Evolutionary conservation across 2,329 filamentous ascomycete genomes (phyloP).

Genomic region (Xylariaceae sp.): DNA sequence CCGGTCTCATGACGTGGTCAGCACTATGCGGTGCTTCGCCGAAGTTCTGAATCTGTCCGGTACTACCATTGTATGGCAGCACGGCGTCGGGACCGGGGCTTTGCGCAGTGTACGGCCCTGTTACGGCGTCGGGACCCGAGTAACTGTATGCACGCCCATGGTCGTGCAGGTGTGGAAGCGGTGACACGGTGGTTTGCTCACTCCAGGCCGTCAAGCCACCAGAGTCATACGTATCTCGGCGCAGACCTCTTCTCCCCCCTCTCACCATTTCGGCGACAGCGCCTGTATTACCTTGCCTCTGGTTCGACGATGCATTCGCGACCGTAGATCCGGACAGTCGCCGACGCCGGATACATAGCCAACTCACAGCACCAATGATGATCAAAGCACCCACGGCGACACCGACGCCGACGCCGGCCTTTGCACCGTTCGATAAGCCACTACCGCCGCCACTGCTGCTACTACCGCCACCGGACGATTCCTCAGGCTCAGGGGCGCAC

Average conservation of each 20-base stretch:
- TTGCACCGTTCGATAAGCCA: slow-evolving; percentile 41
- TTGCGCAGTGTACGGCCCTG: slow-evolving; percentile 43
- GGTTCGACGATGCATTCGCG: slow-evolving; percentile 7
- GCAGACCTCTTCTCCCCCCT: not conserved
- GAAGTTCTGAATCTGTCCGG: slow-evolving; percentile 26
- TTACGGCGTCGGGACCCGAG: slow-evolving; percentile 39
- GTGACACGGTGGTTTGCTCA: slow-evolving; percentile 21
- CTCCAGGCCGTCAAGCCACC: slow-evolving; percentile 20
- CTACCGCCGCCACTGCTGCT: not conserved
- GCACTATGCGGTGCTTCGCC: slow-evolving; percentile 15
- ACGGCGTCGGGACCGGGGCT: slow-evolving; percentile 16
- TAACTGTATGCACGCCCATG: slow-evolving; percentile 36
- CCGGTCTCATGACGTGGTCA: slow-evolving; percentile 16
- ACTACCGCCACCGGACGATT: slow-evolving; percentile 16
- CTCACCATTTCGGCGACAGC: not conserved
- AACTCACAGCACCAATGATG: slow-evolving; percentile 41
- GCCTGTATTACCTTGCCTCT: slow-evolving; percentile 8
- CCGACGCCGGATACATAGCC: slow-evolving; percentile 43
- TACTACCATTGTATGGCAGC: slow-evolving; percentile 24
- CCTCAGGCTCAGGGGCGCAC: slow-evolving; percentile 29
- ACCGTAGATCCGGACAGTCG: not conserved
- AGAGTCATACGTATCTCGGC: slow-evolving; percentile 17
- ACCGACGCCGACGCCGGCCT: slow-evolving; percentile 53
- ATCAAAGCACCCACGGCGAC: slow-evolving; percentile 41
- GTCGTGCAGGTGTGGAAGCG: slow-evolving; percentile 29